Base-by-base conservation (phyloP, 164 flowering plant genomes). In the Piper betle region DNA sequence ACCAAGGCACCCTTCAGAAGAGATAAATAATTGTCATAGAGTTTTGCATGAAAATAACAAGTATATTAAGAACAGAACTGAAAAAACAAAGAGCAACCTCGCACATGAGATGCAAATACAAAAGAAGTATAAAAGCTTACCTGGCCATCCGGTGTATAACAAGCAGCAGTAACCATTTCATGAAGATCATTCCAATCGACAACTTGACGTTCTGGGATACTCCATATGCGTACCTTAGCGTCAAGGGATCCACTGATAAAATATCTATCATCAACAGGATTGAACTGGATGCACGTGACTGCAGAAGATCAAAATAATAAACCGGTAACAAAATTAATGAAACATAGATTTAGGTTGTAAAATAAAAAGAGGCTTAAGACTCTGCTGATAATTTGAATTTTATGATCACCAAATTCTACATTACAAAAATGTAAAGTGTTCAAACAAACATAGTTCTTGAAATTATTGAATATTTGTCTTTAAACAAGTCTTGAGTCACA, bases 141-240 rank as follows among this genome's bases (percentile, higher is more conserved):
- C 96, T 94, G 91, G 64, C 99, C 99, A 83, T 94, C 97, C 20
- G 97, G 99, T 61, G 99, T 85, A 59, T 88, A 94, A 72, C 96
- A 85, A 66, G 91, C 99, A 62, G 99, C 95, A 75, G 99, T 94
- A 71, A 94, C 96, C 97, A 94, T 94, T 72, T 94, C 99, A 81
- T 85, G 89, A 60, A 94, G 75, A 80, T 94, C 99, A 78, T 71
- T 84, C 95, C 96, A 94, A 69, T 91, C 97, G 69, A 94, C 97
- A 75, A 94, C 97, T 76, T 84, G 84, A 59, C 79, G 96, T 70
- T 88, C 95, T 52, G 89, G 97, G 63, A 94, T 85, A 79, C 93
- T 94, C 99, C 99, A 94, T 68, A 91, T 87, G 55, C 99, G 99
- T 74, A 94, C 97, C 79, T 91, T 94, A 18, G 87, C 85, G 81